phyloP scores from a whole-genome alignment of 257 asterid species.

The Agastache rugosa region DNA sequence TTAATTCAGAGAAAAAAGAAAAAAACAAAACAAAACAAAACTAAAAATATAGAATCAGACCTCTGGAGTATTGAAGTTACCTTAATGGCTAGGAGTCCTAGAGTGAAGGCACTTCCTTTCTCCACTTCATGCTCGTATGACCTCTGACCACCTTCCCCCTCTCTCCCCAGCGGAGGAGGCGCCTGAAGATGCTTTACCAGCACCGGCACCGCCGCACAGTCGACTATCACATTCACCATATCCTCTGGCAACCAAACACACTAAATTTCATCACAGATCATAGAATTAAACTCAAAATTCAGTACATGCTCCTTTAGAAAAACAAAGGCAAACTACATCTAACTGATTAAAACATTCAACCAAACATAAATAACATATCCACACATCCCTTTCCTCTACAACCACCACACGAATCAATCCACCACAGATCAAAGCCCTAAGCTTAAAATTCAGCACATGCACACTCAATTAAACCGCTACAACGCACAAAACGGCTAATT shows the following conservation, averaged over 20 bases:
- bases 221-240: constrained; percentile 81
- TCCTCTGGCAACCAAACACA: constrained; percentile 76
- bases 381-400: constrained; percentile 21
- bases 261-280: constrained; percentile 41
- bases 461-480: constrained; percentile 26
- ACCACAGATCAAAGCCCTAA: constrained; percentile 47
- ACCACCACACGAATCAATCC: constrained; percentile 31
- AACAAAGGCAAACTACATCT: neutral
- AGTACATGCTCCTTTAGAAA: constrained; percentile 17
- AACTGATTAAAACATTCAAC: constrained; percentile 3
- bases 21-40: neutral
- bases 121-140: constrained; percentile 90
- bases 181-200: constrained; percentile 82
- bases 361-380: constrained; percentile 2
- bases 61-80: constrained; percentile 49
- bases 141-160: constrained; percentile 52
- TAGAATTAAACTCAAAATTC: constrained; percentile 34
- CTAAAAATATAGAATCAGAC: neutral
- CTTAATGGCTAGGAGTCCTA: constrained; percentile 94
- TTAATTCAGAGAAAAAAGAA: neutral
- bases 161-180: constrained; percentile 50
- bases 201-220: constrained; percentile 88
- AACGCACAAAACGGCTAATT: constrained; percentile 22
- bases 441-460: constrained; percentile 37
- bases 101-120: constrained; percentile 97